A percentile compares a stretch with the other conserved stretches of the same genome.
These are phyloP conservation scores for Mrakia frigida DNA, from an alignment of 768 basidiomycete genomes.

Conservation along the genomic window DNA sequence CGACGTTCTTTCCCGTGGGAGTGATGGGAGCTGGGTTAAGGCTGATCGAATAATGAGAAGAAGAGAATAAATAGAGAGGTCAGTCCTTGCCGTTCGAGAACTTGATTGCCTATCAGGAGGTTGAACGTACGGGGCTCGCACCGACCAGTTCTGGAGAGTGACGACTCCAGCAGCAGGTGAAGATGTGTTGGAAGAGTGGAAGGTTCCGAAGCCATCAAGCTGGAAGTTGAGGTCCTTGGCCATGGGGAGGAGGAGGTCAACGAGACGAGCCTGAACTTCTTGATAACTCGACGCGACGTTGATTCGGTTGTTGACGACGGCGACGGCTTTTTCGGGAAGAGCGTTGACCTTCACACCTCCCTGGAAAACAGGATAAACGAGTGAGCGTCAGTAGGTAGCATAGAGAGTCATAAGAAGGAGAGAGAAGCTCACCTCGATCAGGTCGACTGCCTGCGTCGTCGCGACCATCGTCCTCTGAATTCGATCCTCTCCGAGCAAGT, in stretches of 20 bases:
- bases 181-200: background rate
- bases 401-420: no score
- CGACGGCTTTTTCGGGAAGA: slow-evolving; percentile 29
- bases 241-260: slow-evolving; percentile 33
- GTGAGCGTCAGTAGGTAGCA: no score
- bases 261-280: slow-evolving; percentile 38
- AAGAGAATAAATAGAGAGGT: background rate
- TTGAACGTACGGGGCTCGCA: background rate
- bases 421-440: background rate
- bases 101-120: background rate
- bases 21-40: slow-evolving; percentile 9
- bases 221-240: slow-evolving; percentile 38
- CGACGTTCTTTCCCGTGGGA: background rate
- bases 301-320: slow-evolving; percentile 43
- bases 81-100: no score
- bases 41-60: background rate
- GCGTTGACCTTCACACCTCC: slow-evolving; percentile 20
- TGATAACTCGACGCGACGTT: slow-evolving; percentile 37
- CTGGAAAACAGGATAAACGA: no score
- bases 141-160: slow-evolving; percentile 1
- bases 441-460: slow-evolving; percentile 9
- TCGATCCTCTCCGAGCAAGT: slow-evolving; percentile 1
- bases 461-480: slow-evolving; percentile 3
- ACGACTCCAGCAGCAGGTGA: background rate
- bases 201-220: slow-evolving; percentile 36